These are phyloP conservation scores for Colletotrichum limetticola DNA, from an alignment of 2,329 filamentous ascomycete species.

Conservation along the genomic window DNA sequence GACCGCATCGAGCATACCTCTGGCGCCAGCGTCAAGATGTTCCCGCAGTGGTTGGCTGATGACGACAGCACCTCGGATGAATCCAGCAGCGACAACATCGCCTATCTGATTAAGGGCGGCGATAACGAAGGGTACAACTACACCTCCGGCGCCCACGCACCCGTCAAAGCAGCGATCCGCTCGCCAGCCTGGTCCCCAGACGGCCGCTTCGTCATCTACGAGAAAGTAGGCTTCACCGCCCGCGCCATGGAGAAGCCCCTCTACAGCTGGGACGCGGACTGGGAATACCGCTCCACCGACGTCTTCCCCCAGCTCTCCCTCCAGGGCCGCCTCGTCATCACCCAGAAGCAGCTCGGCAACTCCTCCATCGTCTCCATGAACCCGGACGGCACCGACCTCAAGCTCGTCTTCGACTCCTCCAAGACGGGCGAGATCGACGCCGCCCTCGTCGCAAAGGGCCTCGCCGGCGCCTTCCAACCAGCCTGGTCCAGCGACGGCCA, in stretches of 20 bases:
- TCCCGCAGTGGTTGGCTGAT: conserved; percentile 8
- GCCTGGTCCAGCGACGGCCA: conserved; percentile 16
- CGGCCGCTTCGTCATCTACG: conserved; percentile 23
- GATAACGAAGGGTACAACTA: conserved; percentile 25
- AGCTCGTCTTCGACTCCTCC: conserved; percentile 26
- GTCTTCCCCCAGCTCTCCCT: conserved; percentile 26
- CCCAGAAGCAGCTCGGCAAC: conserved; percentile 28
- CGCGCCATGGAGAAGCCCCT: conserved; percentile 25
- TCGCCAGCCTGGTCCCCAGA: conserved; percentile 27
- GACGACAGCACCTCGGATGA: background rate
- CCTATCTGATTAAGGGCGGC: conserved; percentile 20
- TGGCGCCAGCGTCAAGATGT: conserved; percentile 20
- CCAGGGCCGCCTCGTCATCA: conserved; percentile 22
- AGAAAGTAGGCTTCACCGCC: conserved; percentile 24
- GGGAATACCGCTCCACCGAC: conserved; percentile 27
- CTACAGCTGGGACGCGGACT: conserved; percentile 27
- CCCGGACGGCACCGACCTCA: conserved; percentile 23
- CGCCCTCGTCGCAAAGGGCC: conserved; percentile 15
- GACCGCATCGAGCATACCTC: conserved; percentile 23
- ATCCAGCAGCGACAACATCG: conserved; percentile 4
- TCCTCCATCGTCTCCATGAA: conserved; percentile 29
- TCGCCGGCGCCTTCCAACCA: conserved; percentile 17
- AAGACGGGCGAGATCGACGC: conserved; percentile 16
- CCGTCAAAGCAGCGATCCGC: conserved; percentile 17
- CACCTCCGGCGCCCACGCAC: conserved; percentile 1